phyloP scores from a whole-genome alignment of 768 basidiomycete species.

The Naganishia antarctica region DNA sequence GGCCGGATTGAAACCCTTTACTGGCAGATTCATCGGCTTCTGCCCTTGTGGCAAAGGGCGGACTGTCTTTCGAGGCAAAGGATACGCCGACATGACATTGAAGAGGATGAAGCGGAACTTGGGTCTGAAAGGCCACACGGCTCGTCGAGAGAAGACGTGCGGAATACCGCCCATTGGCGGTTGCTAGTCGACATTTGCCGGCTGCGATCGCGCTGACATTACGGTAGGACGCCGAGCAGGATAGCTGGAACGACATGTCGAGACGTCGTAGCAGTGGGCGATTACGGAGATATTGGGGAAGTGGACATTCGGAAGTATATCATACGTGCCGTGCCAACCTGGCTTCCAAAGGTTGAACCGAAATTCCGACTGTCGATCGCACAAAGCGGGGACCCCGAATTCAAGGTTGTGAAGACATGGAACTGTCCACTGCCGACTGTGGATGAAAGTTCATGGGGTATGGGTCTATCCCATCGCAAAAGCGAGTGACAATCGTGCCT shows the following conservation, averaged over 20 bases:
- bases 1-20: constrained; percentile 34
- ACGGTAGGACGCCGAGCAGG: background rate
- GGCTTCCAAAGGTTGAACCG: too few relatives aligned
- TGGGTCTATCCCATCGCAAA: too few relatives aligned
- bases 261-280: too few relatives aligned
- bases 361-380: too few relatives aligned
- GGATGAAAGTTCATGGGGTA: too few relatives aligned
- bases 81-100: constrained; percentile 42
- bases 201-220: background rate
- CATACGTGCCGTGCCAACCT: too few relatives aligned
- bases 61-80: constrained; percentile 46
- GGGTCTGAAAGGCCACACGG: background rate
- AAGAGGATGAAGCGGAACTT: constrained; percentile 20
- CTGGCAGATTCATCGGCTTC: constrained; percentile 25
- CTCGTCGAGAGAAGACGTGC: constrained; percentile 7
- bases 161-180: background rate
- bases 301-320: too few relatives aligned
- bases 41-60: constrained; percentile 38
- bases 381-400: too few relatives aligned
- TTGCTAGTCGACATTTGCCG: background rate
- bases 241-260: background rate
- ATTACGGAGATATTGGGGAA: too few relatives aligned
- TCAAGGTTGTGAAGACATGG: too few relatives aligned
- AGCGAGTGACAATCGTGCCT: too few relatives aligned
- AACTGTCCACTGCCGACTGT: too few relatives aligned